Evolutionary conservation across 1,139 yeast genomes (phyloP), one percentile per base, ranked within the genome.

Genomic region (Hemisphaericaspora xylofermentans): DNA sequence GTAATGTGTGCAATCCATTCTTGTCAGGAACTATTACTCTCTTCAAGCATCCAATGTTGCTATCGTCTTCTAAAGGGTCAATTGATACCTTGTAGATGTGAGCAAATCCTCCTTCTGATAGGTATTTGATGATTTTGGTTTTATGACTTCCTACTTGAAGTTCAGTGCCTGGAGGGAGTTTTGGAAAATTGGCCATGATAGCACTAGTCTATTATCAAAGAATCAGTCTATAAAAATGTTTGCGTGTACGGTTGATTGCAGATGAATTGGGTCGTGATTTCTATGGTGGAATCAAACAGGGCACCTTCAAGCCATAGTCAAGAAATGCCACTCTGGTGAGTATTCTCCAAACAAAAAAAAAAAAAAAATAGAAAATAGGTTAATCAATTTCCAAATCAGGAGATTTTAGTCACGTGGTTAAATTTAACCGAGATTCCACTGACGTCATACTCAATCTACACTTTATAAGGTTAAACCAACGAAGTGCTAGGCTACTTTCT

Each of bases 1-100:
- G 63, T 41, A 84, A 63, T 40, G 74, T 74, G 52, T 80, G 80
- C 50, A 85, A 66, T 5, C 87, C 86, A 16, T 76, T 65, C 55
- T 84, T 85, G 47, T 82, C 85, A 18, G 84, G 84, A 0, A 85
- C 89, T 42, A 84, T 69, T 3, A 85, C 93, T 49, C 93, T 64
- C 56, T 85, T 85, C 55, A 85, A 67, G 54, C 91, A 84, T n/a
- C 81, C 86, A 26, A 74, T 61, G 16, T 68, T 67, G 17, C 65
- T 47, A 22, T 57, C 70, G 29, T 62, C 55, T 42, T 65, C 70
- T 14, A 45, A 39, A 4, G 75, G 74, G 13, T 67, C 75, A 46
- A 80, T 76, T 40, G 64, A 64, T 14, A 80, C 86, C 35, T 76
- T 68, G 54, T 84, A 84, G 22, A 84, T 82, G 47, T 72, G 76